Conservation (phyloP, 2,329 filamentous ascomycete species). For the Sporothrix protearum region DNA sequence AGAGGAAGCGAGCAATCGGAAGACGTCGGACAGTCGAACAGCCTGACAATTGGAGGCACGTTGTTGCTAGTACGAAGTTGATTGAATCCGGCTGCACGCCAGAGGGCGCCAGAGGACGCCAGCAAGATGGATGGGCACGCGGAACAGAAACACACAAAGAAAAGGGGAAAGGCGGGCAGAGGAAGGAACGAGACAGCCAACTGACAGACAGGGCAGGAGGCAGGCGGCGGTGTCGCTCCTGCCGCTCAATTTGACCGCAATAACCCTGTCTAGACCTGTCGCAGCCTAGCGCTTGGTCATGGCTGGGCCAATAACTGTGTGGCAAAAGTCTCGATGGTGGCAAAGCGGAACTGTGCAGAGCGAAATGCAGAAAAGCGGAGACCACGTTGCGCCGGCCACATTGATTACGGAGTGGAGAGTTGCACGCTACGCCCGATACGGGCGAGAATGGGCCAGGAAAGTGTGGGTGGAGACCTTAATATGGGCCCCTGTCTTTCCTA, state of each 20-base stretch:
- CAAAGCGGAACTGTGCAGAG: constrained; percentile 15
- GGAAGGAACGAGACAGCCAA: not conserved
- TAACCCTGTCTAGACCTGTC: constrained; percentile 13
- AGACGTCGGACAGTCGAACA: not conserved
- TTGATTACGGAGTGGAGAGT: constrained; percentile 6
- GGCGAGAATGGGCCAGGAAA: not conserved
- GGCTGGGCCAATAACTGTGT: constrained; percentile 11
- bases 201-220: not conserved
- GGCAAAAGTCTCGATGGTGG: constrained; percentile 20
- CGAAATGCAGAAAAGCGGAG: constrained; percentile 17
- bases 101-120: not conserved
- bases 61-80: constrained; percentile 13
- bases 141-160: not conserved
- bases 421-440: constrained; percentile 15
- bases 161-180: not conserved
- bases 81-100: constrained; percentile 11
- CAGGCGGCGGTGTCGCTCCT: constrained; percentile 2
- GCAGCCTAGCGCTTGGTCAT: constrained; percentile 9
- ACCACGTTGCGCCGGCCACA: constrained; percentile 17
- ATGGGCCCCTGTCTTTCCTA: too few species aligned
- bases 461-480: not conserved
- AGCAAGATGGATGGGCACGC: constrained; percentile 2
- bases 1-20: constrained; percentile 7
- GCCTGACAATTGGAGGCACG: not conserved
- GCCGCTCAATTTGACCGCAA: constrained; percentile 11